phyloP scores from a whole-genome alignment of 768 basidiomycete species.

The Thelephora ganbajun region DNA sequence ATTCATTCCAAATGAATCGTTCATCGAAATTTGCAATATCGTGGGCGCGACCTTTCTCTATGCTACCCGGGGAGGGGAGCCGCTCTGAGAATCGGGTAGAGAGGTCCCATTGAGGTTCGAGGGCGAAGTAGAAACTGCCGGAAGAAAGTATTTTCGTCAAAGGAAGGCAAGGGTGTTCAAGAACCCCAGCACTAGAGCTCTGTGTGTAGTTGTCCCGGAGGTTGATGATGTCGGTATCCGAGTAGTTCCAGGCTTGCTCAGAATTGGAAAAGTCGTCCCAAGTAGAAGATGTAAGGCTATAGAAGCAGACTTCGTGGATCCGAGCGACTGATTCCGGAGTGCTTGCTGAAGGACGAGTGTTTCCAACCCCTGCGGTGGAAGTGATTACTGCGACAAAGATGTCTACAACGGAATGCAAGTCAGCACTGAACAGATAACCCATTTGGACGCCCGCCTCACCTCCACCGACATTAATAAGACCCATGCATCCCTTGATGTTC shows the following conservation, averaged over 20 bases:
- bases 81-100: constrained; percentile 71
- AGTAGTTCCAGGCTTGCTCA: constrained; percentile 23
- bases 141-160: constrained; percentile 85
- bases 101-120: constrained; percentile 77
- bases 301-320: constrained; percentile 85
- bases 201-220: constrained; percentile 30
- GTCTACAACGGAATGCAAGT: constrained; percentile 27
- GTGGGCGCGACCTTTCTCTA: constrained; percentile 16
- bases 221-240: constrained; percentile 41
- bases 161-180: constrained; percentile 84
- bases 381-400: constrained; percentile 78
- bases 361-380: constrained; percentile 62
- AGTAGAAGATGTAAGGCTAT: constrained; percentile 64
- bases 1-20: constrained; percentile 93
- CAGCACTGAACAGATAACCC: too few species aligned
- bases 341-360: constrained; percentile 44
- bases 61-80: constrained; percentile 33
- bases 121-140: constrained; percentile 87
- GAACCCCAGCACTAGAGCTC: constrained; percentile 32
- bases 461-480: constrained; percentile 60
- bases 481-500: constrained; percentile 71
- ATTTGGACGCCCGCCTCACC: constrained; percentile 25
- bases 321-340: constrained; percentile 58
- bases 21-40: constrained; percentile 61
- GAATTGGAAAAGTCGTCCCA: constrained; percentile 67